A percentile compares a stretch with the other conserved stretches of the same genome.
Evolutionary conservation across 179 eudicot species (phyloP).

Genomic region (Gypsophila paniculata): DNA sequence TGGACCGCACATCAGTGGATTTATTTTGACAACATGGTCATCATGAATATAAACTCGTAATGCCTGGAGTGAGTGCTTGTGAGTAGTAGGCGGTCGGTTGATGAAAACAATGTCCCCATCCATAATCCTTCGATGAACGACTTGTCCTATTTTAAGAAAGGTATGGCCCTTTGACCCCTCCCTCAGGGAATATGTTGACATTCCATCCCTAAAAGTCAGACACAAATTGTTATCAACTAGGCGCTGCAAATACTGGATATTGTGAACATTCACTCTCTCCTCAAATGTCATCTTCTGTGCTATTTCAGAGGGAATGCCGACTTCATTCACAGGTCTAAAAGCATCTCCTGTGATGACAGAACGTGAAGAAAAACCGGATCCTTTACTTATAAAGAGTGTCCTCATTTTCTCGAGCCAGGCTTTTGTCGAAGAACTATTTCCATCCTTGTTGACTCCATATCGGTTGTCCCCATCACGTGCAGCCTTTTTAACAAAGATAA

Average conservation of each 20-base stretch:
- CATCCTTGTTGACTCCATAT: slow-evolving; percentile 57
- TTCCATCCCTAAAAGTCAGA: slow-evolving; percentile 71
- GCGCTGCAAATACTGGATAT: slow-evolving; percentile 61
- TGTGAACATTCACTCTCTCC: slow-evolving; percentile 76
- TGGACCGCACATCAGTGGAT: slow-evolving; percentile 90
- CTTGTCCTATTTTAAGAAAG: slow-evolving; percentile 72
- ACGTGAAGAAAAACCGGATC: slow-evolving; percentile 93
- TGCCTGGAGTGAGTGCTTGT: slow-evolving; percentile 89
- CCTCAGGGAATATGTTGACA: slow-evolving; percentile 62
- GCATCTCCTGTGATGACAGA: slow-evolving; percentile 95
- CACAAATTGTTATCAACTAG: slow-evolving; percentile 84
- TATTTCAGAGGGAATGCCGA: slow-evolving; percentile 85
- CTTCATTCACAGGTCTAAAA: slow-evolving; percentile 71
- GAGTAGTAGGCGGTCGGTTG: slow-evolving; percentile 94
- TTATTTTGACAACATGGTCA: slow-evolving; percentile 81
- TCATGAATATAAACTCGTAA: slow-evolving; percentile 76
- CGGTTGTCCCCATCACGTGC: slow-evolving; percentile 65
- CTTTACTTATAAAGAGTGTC: slow-evolving; percentile 86
- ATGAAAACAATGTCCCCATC: slow-evolving; percentile 93
- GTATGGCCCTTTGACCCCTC: slow-evolving; percentile 99
- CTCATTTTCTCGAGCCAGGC: slow-evolving; percentile 98
- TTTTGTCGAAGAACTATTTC: slow-evolving; percentile 60
- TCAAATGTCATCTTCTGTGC: slow-evolving; percentile 90
- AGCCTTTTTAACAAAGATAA: slow-evolving; percentile 41
- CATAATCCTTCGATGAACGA: slow-evolving; percentile 79